Evolutionary conservation across 2,329 filamentous ascomycete genomes (phyloP), one percentile per base, ranked within the genome.

Genomic region (Dendrostoma leiphaemia): DNA sequence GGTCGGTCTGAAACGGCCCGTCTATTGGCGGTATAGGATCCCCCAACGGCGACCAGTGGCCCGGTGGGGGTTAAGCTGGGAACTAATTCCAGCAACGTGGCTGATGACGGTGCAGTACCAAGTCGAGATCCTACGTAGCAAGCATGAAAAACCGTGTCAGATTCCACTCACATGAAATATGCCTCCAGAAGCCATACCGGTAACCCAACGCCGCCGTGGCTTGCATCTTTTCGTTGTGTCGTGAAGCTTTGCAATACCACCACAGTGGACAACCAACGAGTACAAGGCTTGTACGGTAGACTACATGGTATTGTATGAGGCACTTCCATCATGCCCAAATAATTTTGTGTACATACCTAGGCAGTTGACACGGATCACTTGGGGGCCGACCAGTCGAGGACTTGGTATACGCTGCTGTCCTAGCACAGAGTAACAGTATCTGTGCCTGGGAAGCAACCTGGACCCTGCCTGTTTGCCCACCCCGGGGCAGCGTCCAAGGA

Each of bases 181-280:
- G 26, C 38, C 21, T 26, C 21, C 38, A 26, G 23, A 23, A 41
- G 38, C 21, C 21, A 41, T 41, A 23, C 8, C 15, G 9, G 23
- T 21, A 41, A 24, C 38, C 38, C 38, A 15, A 26, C 38, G 26
- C 8, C 19, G 23, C 23, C 10, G 15, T n/a, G 23, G 38, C 24
- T 26, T 26, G 23, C 15, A 41, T 9, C 7, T n/a, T 41, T 15
- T 41, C 21, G n/a, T 23, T 26, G 13, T 41, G 31, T 15, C n/a
- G n/a, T n/a, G n/a, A n/a, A 26, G 37, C 35, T n/a, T 24, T 28
- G 48, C 37, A 38, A 51, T 45, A 28, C 48, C 26, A 51, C 21
- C 44, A 26, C 9, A 21, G n/a, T 41, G 49, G 31, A 9, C n/a
- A 31, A 12, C 21, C 29, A 44, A 44, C 3, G 34, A n/a, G n/a